Evolutionary conservation across 768 basidiomycete species (phyloP).

Genomic region (Suillus tomentosus): DNA sequence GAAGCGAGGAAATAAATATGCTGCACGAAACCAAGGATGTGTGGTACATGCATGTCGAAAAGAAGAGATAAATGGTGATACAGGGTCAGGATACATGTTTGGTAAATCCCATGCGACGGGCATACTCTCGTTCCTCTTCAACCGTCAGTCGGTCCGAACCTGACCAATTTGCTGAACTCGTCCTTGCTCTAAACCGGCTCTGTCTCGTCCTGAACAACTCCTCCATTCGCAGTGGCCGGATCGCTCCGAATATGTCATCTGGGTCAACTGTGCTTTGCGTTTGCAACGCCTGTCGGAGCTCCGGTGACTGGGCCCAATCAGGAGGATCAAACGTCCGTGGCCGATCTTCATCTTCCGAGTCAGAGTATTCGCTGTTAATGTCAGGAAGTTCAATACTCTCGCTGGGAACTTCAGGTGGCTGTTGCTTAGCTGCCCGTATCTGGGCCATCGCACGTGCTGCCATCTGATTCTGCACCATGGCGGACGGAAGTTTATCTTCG

Average conservation of each 20-base stretch:
- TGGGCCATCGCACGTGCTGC: slow-evolving; percentile 71
- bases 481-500: slow-evolving; percentile 59
- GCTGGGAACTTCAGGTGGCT: slow-evolving; percentile 54
- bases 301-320: slow-evolving; percentile 91
- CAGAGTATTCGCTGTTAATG: slow-evolving; percentile 95
- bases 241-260: slow-evolving; percentile 89
- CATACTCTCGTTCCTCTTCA: slow-evolving; percentile 87
- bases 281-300: slow-evolving; percentile 75
- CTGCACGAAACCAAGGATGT: not conserved
- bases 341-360: slow-evolving; percentile 90
- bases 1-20: not conserved
- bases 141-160: slow-evolving; percentile 86
- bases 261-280: slow-evolving; percentile 87
- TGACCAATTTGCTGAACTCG: slow-evolving; percentile 95
- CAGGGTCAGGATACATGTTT: slow-evolving; percentile 20
- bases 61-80: slow-evolving; percentile 15
- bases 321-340: slow-evolving; percentile 74
- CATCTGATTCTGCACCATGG: slow-evolving; percentile 66
- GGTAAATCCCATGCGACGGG: slow-evolving; percentile 85
- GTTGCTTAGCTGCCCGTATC: slow-evolving; percentile 56
- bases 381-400: slow-evolving; percentile 93
- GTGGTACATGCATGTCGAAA: not conserved
- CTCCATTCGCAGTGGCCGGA: slow-evolving; percentile 87
- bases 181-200: slow-evolving; percentile 83
- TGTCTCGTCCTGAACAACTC: slow-evolving; percentile 84